Conservation (phyloP, 495 filamentous ascomycete species). For the Aspergillus ellipticus region DNA sequence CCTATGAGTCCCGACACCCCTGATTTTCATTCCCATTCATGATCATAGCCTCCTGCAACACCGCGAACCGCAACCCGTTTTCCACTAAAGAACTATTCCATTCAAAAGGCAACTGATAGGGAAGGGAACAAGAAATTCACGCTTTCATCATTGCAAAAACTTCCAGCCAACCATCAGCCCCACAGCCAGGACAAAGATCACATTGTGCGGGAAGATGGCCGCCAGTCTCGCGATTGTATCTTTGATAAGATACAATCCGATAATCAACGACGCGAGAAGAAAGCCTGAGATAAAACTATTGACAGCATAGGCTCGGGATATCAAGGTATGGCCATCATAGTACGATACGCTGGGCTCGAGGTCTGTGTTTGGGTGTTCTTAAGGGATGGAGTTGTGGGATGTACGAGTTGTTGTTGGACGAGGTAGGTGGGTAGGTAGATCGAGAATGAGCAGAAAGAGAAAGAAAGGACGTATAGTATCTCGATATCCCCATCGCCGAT, state of each 20-base stretch:
- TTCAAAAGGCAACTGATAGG: no score
- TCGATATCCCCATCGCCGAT: neutral
- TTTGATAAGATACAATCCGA: neutral
- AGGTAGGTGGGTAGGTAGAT: no score
- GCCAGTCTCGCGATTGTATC: neutral
- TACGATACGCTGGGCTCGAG: neutral
- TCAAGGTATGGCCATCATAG: neutral
- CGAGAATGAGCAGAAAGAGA: neutral
- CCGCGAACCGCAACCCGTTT: neutral
- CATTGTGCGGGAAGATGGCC: neutral
- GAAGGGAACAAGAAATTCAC: neutral
- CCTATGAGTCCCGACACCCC: no score
- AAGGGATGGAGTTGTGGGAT: neutral
- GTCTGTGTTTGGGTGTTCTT: neutral
- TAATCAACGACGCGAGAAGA: neutral
- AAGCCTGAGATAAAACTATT: neutral
- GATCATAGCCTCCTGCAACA: conserved; percentile 1
- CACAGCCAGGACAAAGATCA: neutral
- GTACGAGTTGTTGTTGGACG: no score
- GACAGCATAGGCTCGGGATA: neutral
- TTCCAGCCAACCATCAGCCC: conserved; percentile 1
- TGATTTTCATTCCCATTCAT: neutral
- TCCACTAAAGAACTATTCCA: no score
- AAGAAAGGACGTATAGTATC: neutral
- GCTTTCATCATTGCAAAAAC: neutral